Percentiles rank a stretch among this genome's conserved stretches.
Evolutionary conservation across 345 rosid genomes (phyloP).

Genomic region (Euclidium syriacum): DNA sequence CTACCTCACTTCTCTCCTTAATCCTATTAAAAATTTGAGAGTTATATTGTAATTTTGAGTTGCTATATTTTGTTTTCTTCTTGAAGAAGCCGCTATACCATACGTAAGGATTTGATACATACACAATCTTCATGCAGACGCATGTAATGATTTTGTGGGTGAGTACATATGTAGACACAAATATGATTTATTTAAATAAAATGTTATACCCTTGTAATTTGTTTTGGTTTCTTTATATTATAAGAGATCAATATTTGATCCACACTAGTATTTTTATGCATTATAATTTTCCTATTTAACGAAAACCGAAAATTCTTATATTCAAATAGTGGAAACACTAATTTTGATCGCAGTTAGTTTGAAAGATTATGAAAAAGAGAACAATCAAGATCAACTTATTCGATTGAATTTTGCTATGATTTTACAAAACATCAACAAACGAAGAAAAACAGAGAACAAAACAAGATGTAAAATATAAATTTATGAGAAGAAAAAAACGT

Average conservation of each 20-base stretch:
- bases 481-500: neutral
- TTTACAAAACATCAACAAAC: neutral
- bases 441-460: neutral
- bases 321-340: too few species aligned
- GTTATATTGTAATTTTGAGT: constrained; percentile 3
- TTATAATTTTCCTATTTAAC: neutral
- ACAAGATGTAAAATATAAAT: neutral
- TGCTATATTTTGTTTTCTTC: neutral
- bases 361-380: too few species aligned
- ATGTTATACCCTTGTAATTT: too few species aligned
- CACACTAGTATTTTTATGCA: neutral
- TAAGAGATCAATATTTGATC: too few species aligned
- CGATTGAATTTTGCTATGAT: neutral
- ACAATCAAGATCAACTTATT: neutral
- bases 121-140: neutral
- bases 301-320: too few species aligned
- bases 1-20: constrained; percentile 4
- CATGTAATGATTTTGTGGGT: constrained; percentile 16
- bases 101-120: neutral
- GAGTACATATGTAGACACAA: neutral
- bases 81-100: neutral
- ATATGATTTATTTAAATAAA: too few species aligned
- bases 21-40: neutral
- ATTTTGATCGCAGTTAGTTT: too few species aligned
- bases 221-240: neutral